phyloP scores from a whole-genome alignment of 495 filamentous ascomycete genomes.

The Xylaria telfairii region DNA sequence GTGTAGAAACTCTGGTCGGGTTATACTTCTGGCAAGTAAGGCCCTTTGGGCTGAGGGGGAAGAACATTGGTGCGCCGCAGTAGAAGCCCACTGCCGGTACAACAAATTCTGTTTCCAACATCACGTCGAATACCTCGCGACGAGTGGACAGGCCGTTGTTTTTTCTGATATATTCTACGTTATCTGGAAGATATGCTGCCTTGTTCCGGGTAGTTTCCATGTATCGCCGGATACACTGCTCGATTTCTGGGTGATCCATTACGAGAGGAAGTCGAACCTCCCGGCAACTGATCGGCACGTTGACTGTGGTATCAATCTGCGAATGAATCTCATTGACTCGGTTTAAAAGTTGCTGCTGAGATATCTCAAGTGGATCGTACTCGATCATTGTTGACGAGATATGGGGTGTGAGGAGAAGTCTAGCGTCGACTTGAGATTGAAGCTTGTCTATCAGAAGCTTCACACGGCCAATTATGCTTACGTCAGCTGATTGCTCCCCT shows the following conservation, averaged over 20 bases:
- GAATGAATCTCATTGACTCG: conserved; percentile 22
- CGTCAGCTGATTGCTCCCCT: conserved; percentile 41
- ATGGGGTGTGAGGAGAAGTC: conserved; percentile 24
- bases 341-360: conserved; percentile 40
- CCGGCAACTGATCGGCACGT: conserved; percentile 49
- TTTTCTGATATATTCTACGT: conserved; percentile 59
- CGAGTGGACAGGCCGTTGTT: conserved; percentile 60
- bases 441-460: conserved; percentile 28
- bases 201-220: conserved; percentile 63
- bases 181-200: conserved; percentile 62
- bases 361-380: conserved; percentile 38
- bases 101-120: conserved; percentile 54
- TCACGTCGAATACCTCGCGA: conserved; percentile 48
- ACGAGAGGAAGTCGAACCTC: conserved; percentile 60
- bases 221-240: conserved; percentile 58
- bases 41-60: conserved; percentile 58
- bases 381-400: conserved; percentile 30
- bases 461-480: conserved; percentile 20
- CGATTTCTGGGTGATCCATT: conserved; percentile 55
- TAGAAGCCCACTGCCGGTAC: conserved; percentile 64
- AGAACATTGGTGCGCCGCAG: conserved; percentile 56
- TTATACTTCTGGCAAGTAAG: conserved; percentile 61
- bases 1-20: conserved; percentile 61
- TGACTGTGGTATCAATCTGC: conserved; percentile 7
- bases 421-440: conserved; percentile 9